Evolutionary conservation across 805 yeast species (phyloP).

Genomic region (Metschnikowia continentalis): DNA sequence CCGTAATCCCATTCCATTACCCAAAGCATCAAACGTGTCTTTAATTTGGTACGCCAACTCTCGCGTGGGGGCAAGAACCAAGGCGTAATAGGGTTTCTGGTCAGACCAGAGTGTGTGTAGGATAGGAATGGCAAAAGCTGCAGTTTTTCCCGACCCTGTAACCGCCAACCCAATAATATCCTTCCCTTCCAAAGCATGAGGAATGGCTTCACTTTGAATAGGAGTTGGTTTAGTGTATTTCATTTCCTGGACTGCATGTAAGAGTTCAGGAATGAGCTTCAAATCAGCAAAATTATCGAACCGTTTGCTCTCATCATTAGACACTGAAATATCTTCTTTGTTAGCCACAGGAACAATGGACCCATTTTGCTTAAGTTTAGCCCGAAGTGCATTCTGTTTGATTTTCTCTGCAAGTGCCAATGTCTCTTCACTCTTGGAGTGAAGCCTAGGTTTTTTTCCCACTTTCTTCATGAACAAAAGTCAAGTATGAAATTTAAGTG

Average conservation of each 20-base stretch:
- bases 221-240: constrained; percentile 86
- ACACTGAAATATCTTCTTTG: constrained; percentile 4
- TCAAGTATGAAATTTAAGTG: too few relatives aligned
- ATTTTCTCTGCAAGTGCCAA: constrained; percentile 56
- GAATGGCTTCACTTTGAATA: constrained; percentile 87
- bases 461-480: not conserved
- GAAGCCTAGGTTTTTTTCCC: constrained; percentile 13
- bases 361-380: constrained; percentile 13
- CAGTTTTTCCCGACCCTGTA: constrained; percentile 97
- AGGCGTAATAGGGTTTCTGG: constrained; percentile 82
- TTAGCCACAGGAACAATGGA: not conserved
- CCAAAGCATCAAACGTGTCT: constrained; percentile 92
- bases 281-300: constrained; percentile 49
- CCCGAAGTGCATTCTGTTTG: constrained; percentile 29
- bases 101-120: constrained; percentile 87
- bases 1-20: constrained; percentile 87
- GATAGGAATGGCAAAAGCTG: constrained; percentile 96
- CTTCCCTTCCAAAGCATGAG: constrained; percentile 83
- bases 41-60: constrained; percentile 85
- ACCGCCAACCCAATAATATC: constrained; percentile 96
- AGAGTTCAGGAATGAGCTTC: constrained; percentile 68
- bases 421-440: constrained; percentile 25
- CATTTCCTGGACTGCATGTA: constrained; percentile 73
- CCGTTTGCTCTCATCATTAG: constrained; percentile 13
- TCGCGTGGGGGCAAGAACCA: constrained; percentile 83